Evolutionary conservation across 805 yeast species (phyloP).

Genomic region (Zygotorulaspora danielsina): DNA sequence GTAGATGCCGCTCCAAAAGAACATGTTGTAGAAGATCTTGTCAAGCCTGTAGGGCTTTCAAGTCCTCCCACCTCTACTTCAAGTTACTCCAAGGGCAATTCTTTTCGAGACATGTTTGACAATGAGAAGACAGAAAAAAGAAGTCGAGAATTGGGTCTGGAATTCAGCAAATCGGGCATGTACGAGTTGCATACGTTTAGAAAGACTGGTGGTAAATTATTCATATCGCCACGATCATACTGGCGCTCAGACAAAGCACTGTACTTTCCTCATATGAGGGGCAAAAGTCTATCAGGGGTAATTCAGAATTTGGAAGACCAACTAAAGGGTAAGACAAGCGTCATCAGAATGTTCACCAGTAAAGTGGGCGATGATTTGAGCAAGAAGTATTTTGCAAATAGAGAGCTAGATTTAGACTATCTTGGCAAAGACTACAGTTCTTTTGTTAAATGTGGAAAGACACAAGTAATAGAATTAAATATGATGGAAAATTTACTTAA

Average conservation of each 20-base stretch:
- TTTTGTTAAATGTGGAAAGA: slow-evolving; percentile 14
- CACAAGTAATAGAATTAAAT: slow-evolving; percentile 73
- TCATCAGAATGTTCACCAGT: slow-evolving; percentile 31
- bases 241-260: slow-evolving; percentile 68
- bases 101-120: slow-evolving; percentile 45
- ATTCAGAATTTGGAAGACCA: slow-evolving; percentile 29
- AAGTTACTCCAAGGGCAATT: slow-evolving; percentile 41
- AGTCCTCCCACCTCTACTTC: slow-evolving; percentile 35
- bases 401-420: slow-evolving; percentile 21
- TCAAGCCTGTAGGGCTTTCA: slow-evolving; percentile 46
- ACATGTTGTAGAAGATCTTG: slow-evolving; percentile 34
- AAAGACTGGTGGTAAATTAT: slow-evolving; percentile 80
- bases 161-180: slow-evolving; percentile 65
- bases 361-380: slow-evolving; percentile 66
- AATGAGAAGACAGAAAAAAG: slow-evolving; percentile 45
- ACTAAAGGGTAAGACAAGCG: slow-evolving; percentile 30
- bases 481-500: slow-evolving; percentile 72
- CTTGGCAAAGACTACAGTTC: slow-evolving; percentile 12
- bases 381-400: slow-evolving; percentile 51
- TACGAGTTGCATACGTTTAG: slow-evolving; percentile 59
- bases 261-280: slow-evolving; percentile 78
- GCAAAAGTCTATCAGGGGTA: slow-evolving; percentile 44
- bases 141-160: slow-evolving; percentile 53
- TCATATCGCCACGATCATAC: slow-evolving; percentile 73
- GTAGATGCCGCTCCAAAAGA: slow-evolving; percentile 38